Evolutionary conservation across 164 flowering plant species (phyloP), one percentile per base, ranked within the genome.

Genomic region (Sextonia rubra): DNA sequence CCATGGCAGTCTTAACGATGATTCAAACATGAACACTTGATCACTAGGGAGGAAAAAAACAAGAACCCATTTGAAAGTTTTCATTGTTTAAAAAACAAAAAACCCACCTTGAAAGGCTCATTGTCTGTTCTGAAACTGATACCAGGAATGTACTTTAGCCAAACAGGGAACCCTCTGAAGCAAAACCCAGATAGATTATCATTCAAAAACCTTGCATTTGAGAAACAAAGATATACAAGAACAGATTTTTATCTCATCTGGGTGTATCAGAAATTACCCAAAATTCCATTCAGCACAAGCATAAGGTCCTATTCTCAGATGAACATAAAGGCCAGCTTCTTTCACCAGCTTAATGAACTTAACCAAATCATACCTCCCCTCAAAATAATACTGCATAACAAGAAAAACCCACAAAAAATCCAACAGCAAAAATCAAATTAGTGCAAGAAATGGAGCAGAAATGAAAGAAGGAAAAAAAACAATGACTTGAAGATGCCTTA

Each of bases 101-200:
- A 32, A 1, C 85, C 67, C 63, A 93, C 99, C 98, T 93, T 96
- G 84, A 96, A 96, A 77, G 99, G 98, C 32, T 73, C 96, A 82
- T 96, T 96, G 72, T 93, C 86, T 55, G 98, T 93, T 82, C 99
- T 88, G 84, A 93, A 96, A 70, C 80, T 81, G 73, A 96, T 88
- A 2, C 98, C 98, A 12, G 89, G 97, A 72, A 96, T 78, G 80
- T 89, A 93, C 79, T 93, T 93, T 74, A 96, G 83, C 99, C 99
- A 96, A 83, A 96, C 96, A 69, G 99, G 99, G 71, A 96, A 93
- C 1, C 99, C 99, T 76, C 99, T 96, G 91, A 64, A 75, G 84
- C 75, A 6, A 24, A 47, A 60, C 44, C 44, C 24, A 67, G 56
- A 47, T 18, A 66, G 68, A 44, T 22, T 24, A 61, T 44, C 68